A percentile compares a stretch with the other conserved stretches of the same genome.
These are phyloP conservation scores for Solanum virginianum DNA, from an alignment of 257 asterid species.

Conservation along the genomic window DNA sequence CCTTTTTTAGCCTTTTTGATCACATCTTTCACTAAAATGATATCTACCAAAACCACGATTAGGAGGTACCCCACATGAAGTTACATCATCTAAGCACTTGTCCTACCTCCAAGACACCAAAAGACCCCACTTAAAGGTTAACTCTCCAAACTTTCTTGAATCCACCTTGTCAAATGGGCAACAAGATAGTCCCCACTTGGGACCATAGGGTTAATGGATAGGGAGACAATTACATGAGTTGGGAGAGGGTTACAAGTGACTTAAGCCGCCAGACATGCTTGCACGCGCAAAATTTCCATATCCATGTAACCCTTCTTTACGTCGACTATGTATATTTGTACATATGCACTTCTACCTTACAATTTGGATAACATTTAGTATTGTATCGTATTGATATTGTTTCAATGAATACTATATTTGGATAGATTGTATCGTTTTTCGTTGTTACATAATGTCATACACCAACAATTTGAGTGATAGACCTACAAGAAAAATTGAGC, in stretches of 20 bases:
- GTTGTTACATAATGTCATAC: background rate
- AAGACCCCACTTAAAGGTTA: slow-evolving; percentile 14
- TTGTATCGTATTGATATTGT: too few relatives aligned
- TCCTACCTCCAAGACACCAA: slow-evolving; percentile 35
- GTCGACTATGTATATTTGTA: background rate
- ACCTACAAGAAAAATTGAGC: background rate
- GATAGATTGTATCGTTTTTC: background rate
- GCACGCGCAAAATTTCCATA: slow-evolving; percentile 38
- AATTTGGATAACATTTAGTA: too few relatives aligned
- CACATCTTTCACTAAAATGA: slow-evolving; percentile 13
- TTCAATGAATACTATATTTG: background rate
- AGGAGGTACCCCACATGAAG: slow-evolving; percentile 24
- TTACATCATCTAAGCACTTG: slow-evolving; percentile 20
- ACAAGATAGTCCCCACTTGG: slow-evolving; percentile 49
- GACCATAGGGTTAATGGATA: slow-evolving; percentile 7
- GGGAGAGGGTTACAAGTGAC: slow-evolving; percentile 28
- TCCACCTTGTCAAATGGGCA: slow-evolving; percentile 2
- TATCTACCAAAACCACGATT: slow-evolving; percentile 10
- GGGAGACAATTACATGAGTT: slow-evolving; percentile 19
- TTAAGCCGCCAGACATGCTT: slow-evolving; percentile 76
- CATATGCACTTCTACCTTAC: background rate
- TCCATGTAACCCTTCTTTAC: background rate
- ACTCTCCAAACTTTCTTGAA: background rate
- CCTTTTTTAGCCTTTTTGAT: slow-evolving; percentile 5
- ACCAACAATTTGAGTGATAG: background rate